Percentiles rank a stretch among this genome's conserved stretches.
Evolutionary conservation across 176 grass and related monocot species (phyloP).

Genomic region (Oryza australiensis): DNA sequence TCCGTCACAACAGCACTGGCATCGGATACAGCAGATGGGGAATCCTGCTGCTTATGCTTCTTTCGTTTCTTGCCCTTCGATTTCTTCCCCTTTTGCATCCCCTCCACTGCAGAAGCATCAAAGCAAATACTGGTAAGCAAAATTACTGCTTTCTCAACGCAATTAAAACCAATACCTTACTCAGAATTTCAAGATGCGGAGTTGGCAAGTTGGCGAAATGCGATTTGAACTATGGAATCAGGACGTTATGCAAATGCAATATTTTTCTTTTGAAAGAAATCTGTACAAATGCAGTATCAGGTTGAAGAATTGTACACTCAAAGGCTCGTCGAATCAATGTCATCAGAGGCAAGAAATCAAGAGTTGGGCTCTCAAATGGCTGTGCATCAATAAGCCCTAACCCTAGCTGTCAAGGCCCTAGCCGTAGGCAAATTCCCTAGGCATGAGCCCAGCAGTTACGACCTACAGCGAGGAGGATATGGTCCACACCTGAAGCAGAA

Average conservation of each 20-base stretch:
- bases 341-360: slow-evolving; percentile 26
- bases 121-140: background rate
- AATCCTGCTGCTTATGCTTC: slow-evolving; percentile 22
- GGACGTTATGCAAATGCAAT: background rate
- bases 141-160: background rate
- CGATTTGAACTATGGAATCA: background rate
- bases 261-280: background rate
- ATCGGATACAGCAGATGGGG: background rate
- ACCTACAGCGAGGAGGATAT: background rate
- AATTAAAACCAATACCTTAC: background rate
- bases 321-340: background rate
- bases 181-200: background rate
- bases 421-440: background rate
- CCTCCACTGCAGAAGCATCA: background rate
- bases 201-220: background rate
- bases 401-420: background rate
- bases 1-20: background rate
- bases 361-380: background rate
- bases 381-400: background rate
- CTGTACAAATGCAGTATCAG: background rate
- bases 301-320: background rate
- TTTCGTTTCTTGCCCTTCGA: slow-evolving; percentile 20
- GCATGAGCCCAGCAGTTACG: background rate
- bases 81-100: slow-evolving; percentile 1
- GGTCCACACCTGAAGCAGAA: slow-evolving; percentile 27